Evolutionary conservation across 139 green algal species (phyloP).

Genomic region (Dunaliella primolecta): DNA sequence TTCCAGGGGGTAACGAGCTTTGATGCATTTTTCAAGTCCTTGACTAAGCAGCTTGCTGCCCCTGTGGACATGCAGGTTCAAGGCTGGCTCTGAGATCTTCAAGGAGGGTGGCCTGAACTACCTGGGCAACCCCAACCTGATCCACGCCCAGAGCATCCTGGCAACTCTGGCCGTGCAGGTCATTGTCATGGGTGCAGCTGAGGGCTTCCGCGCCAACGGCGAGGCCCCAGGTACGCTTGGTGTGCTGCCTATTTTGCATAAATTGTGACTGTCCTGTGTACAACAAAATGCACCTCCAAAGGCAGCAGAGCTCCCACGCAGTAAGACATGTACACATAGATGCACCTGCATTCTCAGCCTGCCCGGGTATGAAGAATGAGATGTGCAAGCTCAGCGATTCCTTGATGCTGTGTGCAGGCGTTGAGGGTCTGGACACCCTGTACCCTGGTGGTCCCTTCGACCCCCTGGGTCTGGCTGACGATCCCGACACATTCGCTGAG

Average conservation of each 20-base stretch:
- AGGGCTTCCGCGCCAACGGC: conserved; percentile 76
- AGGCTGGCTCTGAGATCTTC: conserved; percentile 74
- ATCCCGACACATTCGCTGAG: conserved; percentile 89
- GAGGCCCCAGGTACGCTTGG: conserved; percentile 27
- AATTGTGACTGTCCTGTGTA: neutral
- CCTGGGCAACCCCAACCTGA: conserved; percentile 68
- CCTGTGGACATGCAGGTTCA: conserved; percentile 47
- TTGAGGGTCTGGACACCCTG: conserved; percentile 49
- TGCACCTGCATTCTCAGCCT: neutral
- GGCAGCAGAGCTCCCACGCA: no score
- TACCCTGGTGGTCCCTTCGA: conserved; percentile 74
- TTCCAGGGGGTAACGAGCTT: no score
- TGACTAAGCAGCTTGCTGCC: neutral
- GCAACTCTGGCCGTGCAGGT: conserved; percentile 85
- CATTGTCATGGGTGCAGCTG: conserved; percentile 69
- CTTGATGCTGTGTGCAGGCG: neutral
- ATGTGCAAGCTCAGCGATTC: neutral
- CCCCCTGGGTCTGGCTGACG: conserved; percentile 92
- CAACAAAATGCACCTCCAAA: no score
- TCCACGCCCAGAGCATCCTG: conserved; percentile 90
- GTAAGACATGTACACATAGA: neutral
- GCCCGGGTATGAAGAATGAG: neutral
- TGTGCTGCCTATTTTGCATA: neutral
- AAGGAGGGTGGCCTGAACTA: conserved; percentile 71
- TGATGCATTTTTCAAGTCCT: conserved; percentile 41